Conservation (phyloP, 2,329 filamentous ascomycete genomes). For the Seiridium cupressi region DNA sequence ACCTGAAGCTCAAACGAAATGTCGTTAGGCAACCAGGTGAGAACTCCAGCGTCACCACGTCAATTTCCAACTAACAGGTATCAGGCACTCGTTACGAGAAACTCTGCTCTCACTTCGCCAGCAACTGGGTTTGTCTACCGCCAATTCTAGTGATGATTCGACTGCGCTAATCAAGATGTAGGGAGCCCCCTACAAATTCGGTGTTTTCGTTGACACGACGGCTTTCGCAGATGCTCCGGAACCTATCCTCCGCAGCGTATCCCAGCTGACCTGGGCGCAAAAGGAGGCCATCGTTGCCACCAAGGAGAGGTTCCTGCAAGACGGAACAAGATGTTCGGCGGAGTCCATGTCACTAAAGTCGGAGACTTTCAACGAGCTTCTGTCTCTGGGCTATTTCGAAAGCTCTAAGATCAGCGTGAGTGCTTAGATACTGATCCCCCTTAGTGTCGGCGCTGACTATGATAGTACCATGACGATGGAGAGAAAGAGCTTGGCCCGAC, state of each 20-base stretch:
- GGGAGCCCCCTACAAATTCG: conserved; percentile 67
- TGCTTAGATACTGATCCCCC: conserved; percentile 3
- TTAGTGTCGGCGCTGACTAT: not conserved
- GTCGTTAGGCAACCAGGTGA: conserved; percentile 29
- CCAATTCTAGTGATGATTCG: conserved; percentile 19
- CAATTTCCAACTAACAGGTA: conserved; percentile 17
- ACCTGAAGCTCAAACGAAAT: conserved; percentile 46
- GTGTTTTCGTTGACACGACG: conserved; percentile 51
- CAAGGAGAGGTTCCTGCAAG: conserved; percentile 12
- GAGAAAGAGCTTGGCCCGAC: conserved; percentile 61
- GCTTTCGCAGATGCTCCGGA: conserved; percentile 47
- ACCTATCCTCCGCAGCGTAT: conserved; percentile 47
- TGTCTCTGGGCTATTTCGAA: conserved; percentile 63
- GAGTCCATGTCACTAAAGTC: conserved; percentile 22
- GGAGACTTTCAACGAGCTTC: conserved; percentile 60
- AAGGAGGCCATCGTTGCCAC: conserved; percentile 33
- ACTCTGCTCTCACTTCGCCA: conserved; percentile 49
- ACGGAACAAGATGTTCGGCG: not conserved
- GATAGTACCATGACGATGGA: conserved; percentile 64
- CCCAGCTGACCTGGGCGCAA: conserved; percentile 55
- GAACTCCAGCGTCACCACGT: conserved; percentile 11
- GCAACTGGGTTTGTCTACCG: conserved; percentile 46
- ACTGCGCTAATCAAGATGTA: conserved; percentile 17
- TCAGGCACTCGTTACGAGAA: conserved; percentile 35
- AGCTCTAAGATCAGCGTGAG: conserved; percentile 54